These are phyloP conservation scores for Colletotrichum melonis DNA, from an alignment of 2,329 filamentous ascomycete species.

Conservation along the genomic window DNA sequence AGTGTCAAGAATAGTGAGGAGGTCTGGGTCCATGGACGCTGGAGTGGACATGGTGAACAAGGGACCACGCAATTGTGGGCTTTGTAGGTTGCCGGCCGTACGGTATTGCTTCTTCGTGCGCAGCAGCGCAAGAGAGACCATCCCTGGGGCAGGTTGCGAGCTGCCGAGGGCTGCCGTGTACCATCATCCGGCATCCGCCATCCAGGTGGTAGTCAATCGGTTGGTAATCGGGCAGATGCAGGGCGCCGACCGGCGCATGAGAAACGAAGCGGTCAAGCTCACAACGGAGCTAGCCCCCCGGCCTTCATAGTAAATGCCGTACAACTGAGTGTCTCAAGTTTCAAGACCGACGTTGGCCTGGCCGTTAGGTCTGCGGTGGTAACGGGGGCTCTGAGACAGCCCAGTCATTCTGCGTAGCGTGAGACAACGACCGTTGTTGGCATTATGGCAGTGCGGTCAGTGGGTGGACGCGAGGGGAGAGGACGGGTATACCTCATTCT, in stretches of 20 bases:
- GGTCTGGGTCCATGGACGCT: constrained; percentile 8
- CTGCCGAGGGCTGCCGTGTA: constrained; percentile 7
- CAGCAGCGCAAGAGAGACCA: constrained; percentile 1
- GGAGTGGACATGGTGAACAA: constrained; percentile 17
- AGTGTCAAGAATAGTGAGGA: constrained; percentile 16
- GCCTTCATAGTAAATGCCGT: constrained; percentile 22
- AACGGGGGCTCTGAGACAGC: constrained; percentile 26
- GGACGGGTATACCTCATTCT: constrained; percentile 2
- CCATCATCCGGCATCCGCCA: constrained; percentile 17
- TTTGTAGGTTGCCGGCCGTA: constrained; percentile 32
- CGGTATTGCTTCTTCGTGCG: constrained; percentile 22
- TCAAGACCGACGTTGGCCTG: constrained; percentile 11
- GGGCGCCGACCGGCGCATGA: not conserved
- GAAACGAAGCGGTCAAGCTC: constrained; percentile 20
- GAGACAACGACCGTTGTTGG: constrained; percentile 26
- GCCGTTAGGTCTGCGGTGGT: constrained; percentile 11
- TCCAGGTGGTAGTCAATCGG: not conserved
- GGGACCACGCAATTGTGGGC: constrained; percentile 24
- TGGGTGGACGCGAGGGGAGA: not conserved
- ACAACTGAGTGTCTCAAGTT: constrained; percentile 23
- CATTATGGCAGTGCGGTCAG: constrained; percentile 6
- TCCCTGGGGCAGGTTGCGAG: constrained; percentile 12
- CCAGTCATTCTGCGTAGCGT: constrained; percentile 24
- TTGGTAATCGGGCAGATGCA: constrained; percentile 15
- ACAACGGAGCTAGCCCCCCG: constrained; percentile 20